These are phyloP conservation scores for Marchantia paleacea DNA, from an alignment of 225 moss, liverwort and hornwort genomes.

Conservation along the genomic window DNA sequence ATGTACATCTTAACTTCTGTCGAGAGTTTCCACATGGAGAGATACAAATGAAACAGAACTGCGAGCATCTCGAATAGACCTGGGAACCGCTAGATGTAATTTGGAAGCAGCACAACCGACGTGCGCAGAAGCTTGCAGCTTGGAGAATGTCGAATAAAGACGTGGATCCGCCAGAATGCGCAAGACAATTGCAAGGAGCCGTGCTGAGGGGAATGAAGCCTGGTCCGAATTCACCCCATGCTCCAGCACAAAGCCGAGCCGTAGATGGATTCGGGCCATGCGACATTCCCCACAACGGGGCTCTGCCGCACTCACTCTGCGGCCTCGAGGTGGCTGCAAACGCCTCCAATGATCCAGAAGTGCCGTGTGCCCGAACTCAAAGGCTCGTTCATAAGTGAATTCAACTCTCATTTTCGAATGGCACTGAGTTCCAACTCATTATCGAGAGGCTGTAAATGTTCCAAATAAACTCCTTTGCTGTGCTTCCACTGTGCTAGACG, in stretches of 20 bases:
- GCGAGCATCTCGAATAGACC: too few species aligned
- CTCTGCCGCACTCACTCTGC: slow-evolving; percentile 28
- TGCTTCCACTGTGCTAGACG: too few species aligned
- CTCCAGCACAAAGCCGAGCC: slow-evolving; percentile 6
- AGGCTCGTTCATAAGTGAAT: background rate
- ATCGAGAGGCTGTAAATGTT: too few species aligned
- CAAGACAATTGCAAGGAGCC: slow-evolving; percentile 29
- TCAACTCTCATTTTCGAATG: background rate
- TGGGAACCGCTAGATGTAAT: too few species aligned
- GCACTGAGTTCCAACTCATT: background rate
- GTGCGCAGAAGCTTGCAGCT: background rate
- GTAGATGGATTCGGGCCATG: slow-evolving; percentile 50
- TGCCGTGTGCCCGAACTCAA: background rate
- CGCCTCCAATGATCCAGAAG: background rate
- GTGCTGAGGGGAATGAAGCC: slow-evolving; percentile 67
- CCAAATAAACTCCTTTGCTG: too few species aligned
- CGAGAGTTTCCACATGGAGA: too few species aligned
- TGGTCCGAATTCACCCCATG: slow-evolving; percentile 48
- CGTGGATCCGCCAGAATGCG: slow-evolving; percentile 4
- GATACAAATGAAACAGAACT: too few species aligned
- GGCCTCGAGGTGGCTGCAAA: background rate
- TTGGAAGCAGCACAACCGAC: background rate
- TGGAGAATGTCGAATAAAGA: background rate
- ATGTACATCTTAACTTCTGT: too few species aligned
- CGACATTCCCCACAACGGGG: slow-evolving; percentile 59